phyloP scores from a whole-genome alignment of 768 basidiomycete genomes.

The Tylopilus rubrobrunneus region DNA sequence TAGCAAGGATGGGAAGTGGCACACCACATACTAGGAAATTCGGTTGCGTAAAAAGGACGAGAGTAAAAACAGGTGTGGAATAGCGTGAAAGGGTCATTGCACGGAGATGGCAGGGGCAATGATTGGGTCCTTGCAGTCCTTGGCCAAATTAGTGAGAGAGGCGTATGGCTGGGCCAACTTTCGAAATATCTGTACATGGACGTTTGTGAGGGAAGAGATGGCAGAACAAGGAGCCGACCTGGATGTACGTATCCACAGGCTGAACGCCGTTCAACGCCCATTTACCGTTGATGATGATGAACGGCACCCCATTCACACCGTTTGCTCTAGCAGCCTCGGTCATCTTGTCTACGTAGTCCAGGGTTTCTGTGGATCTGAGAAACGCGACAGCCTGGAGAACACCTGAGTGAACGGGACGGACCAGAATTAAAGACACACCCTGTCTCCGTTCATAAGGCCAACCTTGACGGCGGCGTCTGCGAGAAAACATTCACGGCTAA shows the following conservation, averaged over 20 bases:
- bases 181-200: conserved; percentile 26
- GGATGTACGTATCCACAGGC: conserved; percentile 35
- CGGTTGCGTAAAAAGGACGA: neutral
- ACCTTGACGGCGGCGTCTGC: conserved; percentile 34
- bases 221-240: conserved; percentile 23
- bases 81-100: conserved; percentile 16
- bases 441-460: conserved; percentile 36
- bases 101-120: conserved; percentile 12
- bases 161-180: conserved; percentile 23
- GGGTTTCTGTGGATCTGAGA: conserved; percentile 37
- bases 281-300: conserved; percentile 44
- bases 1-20: conserved; percentile 5
- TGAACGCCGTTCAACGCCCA: conserved; percentile 47
- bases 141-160: conserved; percentile 4
- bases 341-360: conserved; percentile 38
- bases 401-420: neutral
- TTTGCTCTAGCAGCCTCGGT: conserved; percentile 37
- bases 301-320: conserved; percentile 52
- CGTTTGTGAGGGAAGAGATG: neutral
- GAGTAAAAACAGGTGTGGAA: neutral
- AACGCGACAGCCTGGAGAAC: conserved; percentile 36
- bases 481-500: conserved; percentile 35
- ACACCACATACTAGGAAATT: conserved; percentile 14
- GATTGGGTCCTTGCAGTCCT: conserved; percentile 20
- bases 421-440: conserved; percentile 26